Evolutionary conservation across 306 rosid genomes (phyloP).

Genomic region (Cucumis melo): DNA sequence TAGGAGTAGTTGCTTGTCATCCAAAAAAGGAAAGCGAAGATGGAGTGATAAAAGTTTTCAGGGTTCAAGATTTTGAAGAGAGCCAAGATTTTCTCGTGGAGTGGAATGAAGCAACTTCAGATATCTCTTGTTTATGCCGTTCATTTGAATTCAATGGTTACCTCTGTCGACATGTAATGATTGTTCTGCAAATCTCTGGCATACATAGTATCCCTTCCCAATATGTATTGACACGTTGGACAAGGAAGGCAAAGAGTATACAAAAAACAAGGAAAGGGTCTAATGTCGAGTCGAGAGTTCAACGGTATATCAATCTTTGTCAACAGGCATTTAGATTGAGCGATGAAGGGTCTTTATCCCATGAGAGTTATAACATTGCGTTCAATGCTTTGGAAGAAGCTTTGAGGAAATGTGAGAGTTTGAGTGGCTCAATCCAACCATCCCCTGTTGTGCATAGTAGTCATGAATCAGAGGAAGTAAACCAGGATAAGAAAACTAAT

Average conservation of each 20-base stretch:
- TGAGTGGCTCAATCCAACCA: slow-evolving; percentile 14
- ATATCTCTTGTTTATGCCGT: slow-evolving; percentile 29
- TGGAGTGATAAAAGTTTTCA: not conserved
- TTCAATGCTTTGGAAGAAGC: slow-evolving; percentile 29
- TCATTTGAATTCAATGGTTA: slow-evolving; percentile 30
- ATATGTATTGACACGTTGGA: slow-evolving; percentile 36
- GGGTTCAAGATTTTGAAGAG: slow-evolving; percentile 25
- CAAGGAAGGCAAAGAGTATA: slow-evolving; percentile 26
- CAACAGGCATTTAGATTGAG: slow-evolving; percentile 24
- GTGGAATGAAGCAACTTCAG: slow-evolving; percentile 32
- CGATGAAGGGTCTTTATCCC: slow-evolving; percentile 40
- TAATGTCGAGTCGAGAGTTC: slow-evolving; percentile 12
- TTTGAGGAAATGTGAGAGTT: slow-evolving; percentile 26
- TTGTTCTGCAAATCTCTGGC: slow-evolving; percentile 39
- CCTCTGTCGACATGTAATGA: slow-evolving; percentile 39
- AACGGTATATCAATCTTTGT: slow-evolving; percentile 26
- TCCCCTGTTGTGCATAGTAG: slow-evolving; percentile 10
- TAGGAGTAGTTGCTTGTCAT: slow-evolving; percentile 48
- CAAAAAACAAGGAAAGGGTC: slow-evolving; percentile 3
- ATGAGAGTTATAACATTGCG: slow-evolving; percentile 28
- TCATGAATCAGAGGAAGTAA: slow-evolving; percentile 16
- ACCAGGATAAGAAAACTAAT: slow-evolving; percentile 11
- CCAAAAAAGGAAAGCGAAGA: slow-evolving; percentile 24
- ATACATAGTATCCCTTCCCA: slow-evolving; percentile 28
- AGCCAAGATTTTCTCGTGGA: slow-evolving; percentile 21